Base-by-base conservation (phyloP, 2,329 filamentous ascomycete species). In the Diaporthe humulicola region DNA sequence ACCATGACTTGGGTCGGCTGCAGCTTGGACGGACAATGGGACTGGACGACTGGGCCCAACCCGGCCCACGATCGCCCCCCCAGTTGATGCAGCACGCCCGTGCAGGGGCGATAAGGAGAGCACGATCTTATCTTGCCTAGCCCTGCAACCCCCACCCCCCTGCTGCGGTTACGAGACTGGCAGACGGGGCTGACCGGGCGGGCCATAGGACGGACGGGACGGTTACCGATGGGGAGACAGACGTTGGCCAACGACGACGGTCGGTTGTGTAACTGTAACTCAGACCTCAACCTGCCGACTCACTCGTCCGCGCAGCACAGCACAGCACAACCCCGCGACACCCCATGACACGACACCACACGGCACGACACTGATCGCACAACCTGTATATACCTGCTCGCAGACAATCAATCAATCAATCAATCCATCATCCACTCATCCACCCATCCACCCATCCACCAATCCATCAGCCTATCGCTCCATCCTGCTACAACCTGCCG, bases 381-480 rank as follows among this genome's bases (percentile, higher is more conserved):
- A 69, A 69, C 48, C 64, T 69, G 64, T 69, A 69, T 69, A 69
- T 54, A 69, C 64, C 28, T 54, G 48, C 64, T 40, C 22, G 33
- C 12, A 54, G 64, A 40, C 33, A 33, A 67, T 48, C 60, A 40
- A 42, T 42, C 58, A 22, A 48, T 36, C 61, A 33, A 25, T 33
- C 66, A 36, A 57, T 52, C 48, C 28, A 58, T 56, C 30, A 17
- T 60, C 56, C 25, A 25, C 22, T 33, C 56, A 58, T 48, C 25
- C 58, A 10, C 9, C 67, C 38, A 38, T 28, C 52, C 56, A 61
- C 3, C 22, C 40, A 42, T 28, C 30, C 7, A 15, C 30, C n/a
- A 45, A 40, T 28, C 45, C 71, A 10, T n/a, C 56, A 54, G 9
- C 12, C 48, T 30, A 36, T 50, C 28, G 22, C 50, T 45, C 15